Evolutionary conservation across 202 grass and related monocot species (phyloP), one percentile per base, ranked within the genome.

Genomic region (Musa balbisiana): DNA sequence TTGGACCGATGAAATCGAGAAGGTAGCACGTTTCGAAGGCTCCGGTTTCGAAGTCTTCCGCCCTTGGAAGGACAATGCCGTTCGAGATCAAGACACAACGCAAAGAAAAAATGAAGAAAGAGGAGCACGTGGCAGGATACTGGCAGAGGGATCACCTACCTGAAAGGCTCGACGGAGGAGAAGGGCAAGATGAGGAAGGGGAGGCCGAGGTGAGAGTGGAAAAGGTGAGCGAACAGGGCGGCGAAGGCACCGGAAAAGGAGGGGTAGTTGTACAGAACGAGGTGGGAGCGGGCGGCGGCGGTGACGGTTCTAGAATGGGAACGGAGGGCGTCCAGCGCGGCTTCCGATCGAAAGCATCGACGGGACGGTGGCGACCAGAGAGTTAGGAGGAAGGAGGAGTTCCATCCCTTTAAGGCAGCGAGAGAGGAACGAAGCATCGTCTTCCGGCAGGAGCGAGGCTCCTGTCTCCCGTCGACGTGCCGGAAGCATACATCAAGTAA

Each of bases 231-330:
- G 23, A 84, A 90, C 50, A 93, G 88, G 70, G 87, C 94, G 11
- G 85, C 83, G 79, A 91, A 98, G 15, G 88, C 88, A 59, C 94
- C 88, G 53, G 83, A 83, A 50, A 98, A 94, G 76, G 91, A 89
- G 29, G 91, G 94, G 79, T 90, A 98, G 94, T 94, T 89, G 83
- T 98, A 98, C 2, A 94, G 84, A 21, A 74, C 94, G 78, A 98
- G 84, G 84, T 84, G 76, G 56, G 73, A 64, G 14, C 76, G 80
- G 10, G 63, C 66, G 16, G 49, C 70, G 21, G 53, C 76, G 21
- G 12, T 26, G 49, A 19, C 16, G 67, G 17, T 51, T 51, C 33
- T 20, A 4, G 67, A 70, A 51, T 10, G 43, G 6, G 67, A 6
- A 21, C 49, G 49, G 33, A 70, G 3, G 8, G 67, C 16, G 17